Percentiles rank a stretch among this genome's conserved stretches.
phyloP scores from a whole-genome alignment of 768 basidiomycete species.

The Rhizopogon vesiculosus region DNA sequence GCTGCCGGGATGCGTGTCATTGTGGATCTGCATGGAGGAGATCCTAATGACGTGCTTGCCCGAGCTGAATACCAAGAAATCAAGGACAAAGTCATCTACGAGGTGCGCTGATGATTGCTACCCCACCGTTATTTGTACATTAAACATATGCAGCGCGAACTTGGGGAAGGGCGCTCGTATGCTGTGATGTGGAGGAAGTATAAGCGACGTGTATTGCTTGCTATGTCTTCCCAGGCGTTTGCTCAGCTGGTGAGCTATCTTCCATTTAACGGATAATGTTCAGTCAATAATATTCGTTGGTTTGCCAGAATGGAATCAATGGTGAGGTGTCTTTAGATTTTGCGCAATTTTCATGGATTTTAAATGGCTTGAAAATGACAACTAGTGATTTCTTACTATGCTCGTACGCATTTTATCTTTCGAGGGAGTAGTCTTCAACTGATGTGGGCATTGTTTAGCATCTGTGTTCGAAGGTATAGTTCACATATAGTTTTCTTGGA shows the following conservation, averaged over 20 bases:
- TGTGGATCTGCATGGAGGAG: constrained; percentile 84
- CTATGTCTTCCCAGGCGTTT: constrained; percentile 94
- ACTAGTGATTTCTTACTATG: constrained; percentile 89
- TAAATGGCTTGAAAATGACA: not conserved
- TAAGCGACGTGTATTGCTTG: constrained; percentile 81
- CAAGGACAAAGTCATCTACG: constrained; percentile 69
- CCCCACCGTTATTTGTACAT: not conserved
- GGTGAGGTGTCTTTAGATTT: constrained; percentile 37
- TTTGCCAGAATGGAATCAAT: constrained; percentile 84
- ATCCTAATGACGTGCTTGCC: constrained; percentile 62
- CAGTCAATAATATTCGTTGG: constrained; percentile 1
- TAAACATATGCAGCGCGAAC: constrained; percentile 51
- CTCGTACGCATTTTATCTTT: constrained; percentile 51
- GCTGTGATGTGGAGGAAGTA: constrained; percentile 82
- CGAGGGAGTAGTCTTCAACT: constrained; percentile 2
- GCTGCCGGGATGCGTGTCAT: constrained; percentile 81
- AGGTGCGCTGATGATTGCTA: constrained; percentile 38
- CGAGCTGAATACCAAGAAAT: constrained; percentile 88
- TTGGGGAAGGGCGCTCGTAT: constrained; percentile 75
- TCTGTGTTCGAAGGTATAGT: constrained; percentile 83
- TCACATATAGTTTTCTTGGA: not conserved
- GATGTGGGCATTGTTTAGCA: constrained; percentile 37
- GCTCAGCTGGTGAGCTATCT: constrained; percentile 75
- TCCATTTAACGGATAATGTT: not conserved
- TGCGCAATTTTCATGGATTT: constrained; percentile 6